A percentile compares a stretch with the other conserved stretches of the same genome.
These are phyloP conservation scores for Globisporangium nunn DNA, from an alignment of 352 stramenopile genomes.

Conservation along the genomic window DNA sequence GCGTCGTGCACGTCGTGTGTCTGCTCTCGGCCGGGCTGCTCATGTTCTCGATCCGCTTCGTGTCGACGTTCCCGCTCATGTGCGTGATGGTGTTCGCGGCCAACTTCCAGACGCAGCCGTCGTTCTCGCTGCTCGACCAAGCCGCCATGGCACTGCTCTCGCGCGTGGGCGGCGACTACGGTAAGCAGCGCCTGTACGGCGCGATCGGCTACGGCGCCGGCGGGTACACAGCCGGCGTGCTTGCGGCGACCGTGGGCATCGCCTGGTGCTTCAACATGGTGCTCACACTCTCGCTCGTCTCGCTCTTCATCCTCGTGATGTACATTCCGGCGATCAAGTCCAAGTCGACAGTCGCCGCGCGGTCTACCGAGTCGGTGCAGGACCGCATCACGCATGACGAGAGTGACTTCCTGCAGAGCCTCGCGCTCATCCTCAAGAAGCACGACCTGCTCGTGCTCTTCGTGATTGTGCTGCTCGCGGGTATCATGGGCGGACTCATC, in stretches of 20 bases:
- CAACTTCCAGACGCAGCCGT: conserved; percentile 68
- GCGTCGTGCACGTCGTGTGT: conserved; percentile 53
- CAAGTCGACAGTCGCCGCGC: not conserved
- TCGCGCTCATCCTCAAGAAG: conserved; percentile 40
- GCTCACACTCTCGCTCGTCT: conserved; percentile 42
- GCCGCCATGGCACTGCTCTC: conserved; percentile 55
- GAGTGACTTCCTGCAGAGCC: conserved; percentile 29
- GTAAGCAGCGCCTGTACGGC: conserved; percentile 70
- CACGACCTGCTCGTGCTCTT: conserved; percentile 59
- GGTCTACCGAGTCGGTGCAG: not conserved
- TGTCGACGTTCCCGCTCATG: conserved; percentile 58
- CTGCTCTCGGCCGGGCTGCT: conserved; percentile 50
- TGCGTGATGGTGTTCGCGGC: conserved; percentile 63
- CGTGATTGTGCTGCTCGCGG: conserved; percentile 55
- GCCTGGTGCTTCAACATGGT: conserved; percentile 80
- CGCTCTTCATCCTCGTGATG: conserved; percentile 43
- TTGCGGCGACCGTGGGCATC: conserved; percentile 54
- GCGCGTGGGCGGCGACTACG: conserved; percentile 58
- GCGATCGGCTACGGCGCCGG: conserved; percentile 61
- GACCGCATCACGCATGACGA: conserved; percentile 11
- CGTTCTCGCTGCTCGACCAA: conserved; percentile 64
- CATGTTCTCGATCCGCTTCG: conserved; percentile 68
- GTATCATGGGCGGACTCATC: conserved; percentile 51
- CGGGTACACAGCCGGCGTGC: conserved; percentile 55
- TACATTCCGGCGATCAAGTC: conserved; percentile 43